Conservation (phyloP, 164 flowering plant genomes). For the Euptelea pleiosperma region DNA sequence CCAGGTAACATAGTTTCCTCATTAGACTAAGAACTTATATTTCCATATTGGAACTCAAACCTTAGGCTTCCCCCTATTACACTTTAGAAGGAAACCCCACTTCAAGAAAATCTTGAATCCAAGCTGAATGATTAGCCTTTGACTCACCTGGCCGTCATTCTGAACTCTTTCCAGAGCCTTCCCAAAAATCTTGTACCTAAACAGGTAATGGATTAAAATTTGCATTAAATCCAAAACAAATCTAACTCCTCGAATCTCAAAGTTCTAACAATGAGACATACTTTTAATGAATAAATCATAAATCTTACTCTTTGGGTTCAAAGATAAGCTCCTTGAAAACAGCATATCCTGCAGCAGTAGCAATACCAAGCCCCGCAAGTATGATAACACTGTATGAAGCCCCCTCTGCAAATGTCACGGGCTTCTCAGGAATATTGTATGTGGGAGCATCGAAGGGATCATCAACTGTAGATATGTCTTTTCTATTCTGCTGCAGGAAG, state of each 20-base stretch:
- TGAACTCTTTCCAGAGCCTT: constrained; percentile 79
- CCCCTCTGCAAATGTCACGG: constrained; percentile 88
- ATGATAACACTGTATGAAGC: constrained; percentile 83
- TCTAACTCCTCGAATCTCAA: background rate
- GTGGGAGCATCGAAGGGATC: constrained; percentile 99
- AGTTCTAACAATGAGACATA: background rate
- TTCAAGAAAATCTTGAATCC: background rate
- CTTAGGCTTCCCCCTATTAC: too few species aligned
- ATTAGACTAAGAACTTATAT: too few species aligned
- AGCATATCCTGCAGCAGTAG: constrained; percentile 81
- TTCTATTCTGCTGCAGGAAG: constrained; percentile 39
- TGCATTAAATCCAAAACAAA: background rate
- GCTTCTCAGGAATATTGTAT: constrained; percentile 92
- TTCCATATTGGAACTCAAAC: too few species aligned
- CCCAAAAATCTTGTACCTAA: constrained; percentile 81
- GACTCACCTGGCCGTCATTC: constrained; percentile 75
- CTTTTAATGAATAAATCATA: background rate
- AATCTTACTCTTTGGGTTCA: constrained; percentile 83
- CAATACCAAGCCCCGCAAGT: constrained; percentile 86
- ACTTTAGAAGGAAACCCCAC: background rate
- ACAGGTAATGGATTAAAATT: background rate
- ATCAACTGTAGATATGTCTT: constrained; percentile 69
- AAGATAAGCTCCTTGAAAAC: constrained; percentile 86
- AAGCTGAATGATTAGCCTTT: background rate
- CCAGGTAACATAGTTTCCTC: too few species aligned